These are phyloP conservation scores for Solanum sitiens DNA, from an alignment of 257 asterid genomes.

Conservation along the genomic window DNA sequence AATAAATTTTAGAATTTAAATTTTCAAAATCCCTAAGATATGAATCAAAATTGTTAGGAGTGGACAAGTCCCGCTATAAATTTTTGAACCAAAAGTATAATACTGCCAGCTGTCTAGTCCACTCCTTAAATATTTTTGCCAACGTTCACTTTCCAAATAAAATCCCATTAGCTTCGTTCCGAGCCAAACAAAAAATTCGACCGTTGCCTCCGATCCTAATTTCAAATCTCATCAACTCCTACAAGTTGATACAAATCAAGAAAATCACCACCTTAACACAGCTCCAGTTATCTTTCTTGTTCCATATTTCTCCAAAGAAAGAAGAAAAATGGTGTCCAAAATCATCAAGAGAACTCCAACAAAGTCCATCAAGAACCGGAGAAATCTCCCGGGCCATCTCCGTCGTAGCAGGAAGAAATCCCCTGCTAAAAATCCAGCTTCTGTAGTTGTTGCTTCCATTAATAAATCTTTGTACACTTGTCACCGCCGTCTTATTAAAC, in stretches of 20 bases:
- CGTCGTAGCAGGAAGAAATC: constrained; percentile 46
- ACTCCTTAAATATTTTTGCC: neutral
- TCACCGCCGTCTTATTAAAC: constrained; percentile 79
- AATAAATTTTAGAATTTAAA: too few species aligned
- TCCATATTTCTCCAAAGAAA: neutral
- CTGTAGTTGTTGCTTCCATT: constrained; percentile 57
- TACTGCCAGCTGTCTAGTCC: neutral
- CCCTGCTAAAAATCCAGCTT: constrained; percentile 47
- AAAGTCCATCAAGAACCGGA: constrained; percentile 46
- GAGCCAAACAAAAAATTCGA: constrained; percentile 27
- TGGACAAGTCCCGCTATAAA: neutral
- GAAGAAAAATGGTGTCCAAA: constrained; percentile 58
- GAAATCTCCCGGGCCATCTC: constrained; percentile 18
- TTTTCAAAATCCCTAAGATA: neutral
- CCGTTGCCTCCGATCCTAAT: constrained; percentile 48
- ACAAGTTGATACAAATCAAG: neutral
- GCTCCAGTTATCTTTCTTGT: neutral
- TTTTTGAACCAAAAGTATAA: neutral
- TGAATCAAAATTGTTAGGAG: neutral
- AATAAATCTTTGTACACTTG: constrained; percentile 61
- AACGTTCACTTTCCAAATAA: neutral
- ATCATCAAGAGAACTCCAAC: constrained; percentile 67
- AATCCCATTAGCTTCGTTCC: constrained; percentile 9
- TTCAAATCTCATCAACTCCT: neutral
- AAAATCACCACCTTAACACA: neutral